These are phyloP conservation scores for Coniochaeta prunicola DNA, from an alignment of 2,329 filamentous ascomycete species.

Conservation along the genomic window DNA sequence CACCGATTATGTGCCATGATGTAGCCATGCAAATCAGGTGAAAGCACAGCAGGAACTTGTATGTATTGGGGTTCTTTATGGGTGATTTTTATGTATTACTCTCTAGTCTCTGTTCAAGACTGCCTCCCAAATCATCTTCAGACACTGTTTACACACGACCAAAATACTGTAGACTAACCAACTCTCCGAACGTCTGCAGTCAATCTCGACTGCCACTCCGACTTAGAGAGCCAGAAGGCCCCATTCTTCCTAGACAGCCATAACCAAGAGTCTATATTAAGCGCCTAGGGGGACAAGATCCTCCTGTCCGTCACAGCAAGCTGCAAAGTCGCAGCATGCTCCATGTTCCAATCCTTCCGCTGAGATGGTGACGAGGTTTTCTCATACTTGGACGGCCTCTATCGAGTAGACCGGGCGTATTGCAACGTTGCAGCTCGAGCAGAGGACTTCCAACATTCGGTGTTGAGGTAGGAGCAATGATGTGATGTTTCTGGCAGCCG, in stretches of 20 bases:
- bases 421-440: background rate
- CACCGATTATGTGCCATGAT: background rate
- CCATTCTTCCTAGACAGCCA: background rate
- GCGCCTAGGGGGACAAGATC: background rate
- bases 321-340: background rate
- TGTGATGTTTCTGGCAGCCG: background rate
- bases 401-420: background rate
- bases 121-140: background rate
- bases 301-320: background rate
- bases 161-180: background rate
- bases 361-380: background rate
- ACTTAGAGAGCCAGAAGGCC: background rate
- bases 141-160: background rate
- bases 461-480: background rate
- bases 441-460: background rate
- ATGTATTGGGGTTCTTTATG: background rate
- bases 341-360: background rate
- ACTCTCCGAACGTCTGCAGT: background rate
- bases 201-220: background rate
- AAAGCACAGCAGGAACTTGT: too few species aligned
- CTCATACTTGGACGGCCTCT: background rate
- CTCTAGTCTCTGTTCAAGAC: background rate
- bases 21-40: background rate
- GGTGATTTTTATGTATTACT: conserved; percentile 1
- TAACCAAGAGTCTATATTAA: conserved; percentile 1